Conservation (phyloP, 495 filamentous ascomycete species). For the Letharia columbiana region DNA sequence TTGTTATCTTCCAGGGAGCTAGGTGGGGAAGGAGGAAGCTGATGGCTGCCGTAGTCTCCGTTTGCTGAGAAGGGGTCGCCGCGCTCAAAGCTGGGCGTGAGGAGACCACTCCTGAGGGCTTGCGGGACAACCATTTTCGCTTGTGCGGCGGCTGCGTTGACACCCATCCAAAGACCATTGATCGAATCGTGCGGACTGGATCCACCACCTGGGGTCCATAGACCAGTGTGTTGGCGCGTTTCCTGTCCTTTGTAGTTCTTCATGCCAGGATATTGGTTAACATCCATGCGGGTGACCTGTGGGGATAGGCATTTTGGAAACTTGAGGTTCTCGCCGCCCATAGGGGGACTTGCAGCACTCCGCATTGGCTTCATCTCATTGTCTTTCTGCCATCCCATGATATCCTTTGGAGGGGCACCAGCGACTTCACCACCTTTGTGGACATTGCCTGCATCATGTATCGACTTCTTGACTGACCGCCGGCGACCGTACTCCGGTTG, state of each 20-base stretch:
- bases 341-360: constrained; percentile 58
- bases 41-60: background rate
- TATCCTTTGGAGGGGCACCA: constrained; percentile 28
- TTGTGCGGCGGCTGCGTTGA: constrained; percentile 29
- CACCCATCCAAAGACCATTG: constrained; percentile 62
- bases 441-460: constrained; percentile 23
- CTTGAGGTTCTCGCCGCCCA: constrained; percentile 68
- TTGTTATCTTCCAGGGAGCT: constrained; percentile 10
- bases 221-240: constrained; percentile 27
- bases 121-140: constrained; percentile 6
- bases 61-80: constrained; percentile 18
- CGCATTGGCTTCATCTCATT: constrained; percentile 42
- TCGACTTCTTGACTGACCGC: constrained; percentile 12
- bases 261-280: constrained; percentile 43
- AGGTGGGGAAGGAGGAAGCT: constrained; percentile 17
- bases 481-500: constrained; percentile 12
- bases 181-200: constrained; percentile 30
- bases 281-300: constrained; percentile 68
- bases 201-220: constrained; percentile 35
- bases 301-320: constrained; percentile 74
- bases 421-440: constrained; percentile 15
- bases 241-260: constrained; percentile 28
- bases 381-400: constrained; percentile 38
- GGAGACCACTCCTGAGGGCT: constrained; percentile 21
- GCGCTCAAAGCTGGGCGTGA: constrained; percentile 24